A percentile compares a stretch with the other conserved stretches of the same genome.
Evolutionary conservation across 1,139 yeast species (phyloP).

Genomic region (Blastobotrys indianensis): DNA sequence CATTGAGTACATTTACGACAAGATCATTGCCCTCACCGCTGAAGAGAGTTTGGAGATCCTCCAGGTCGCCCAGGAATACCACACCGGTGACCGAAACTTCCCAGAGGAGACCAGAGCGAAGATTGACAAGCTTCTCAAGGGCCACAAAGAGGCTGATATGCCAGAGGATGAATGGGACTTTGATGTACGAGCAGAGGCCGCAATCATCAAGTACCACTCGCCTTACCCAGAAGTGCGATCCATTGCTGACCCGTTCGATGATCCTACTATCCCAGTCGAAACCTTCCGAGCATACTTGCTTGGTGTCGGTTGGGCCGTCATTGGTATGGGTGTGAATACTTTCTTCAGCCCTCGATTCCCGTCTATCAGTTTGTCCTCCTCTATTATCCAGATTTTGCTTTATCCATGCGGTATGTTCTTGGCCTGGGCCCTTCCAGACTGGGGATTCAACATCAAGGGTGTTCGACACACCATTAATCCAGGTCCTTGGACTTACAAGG

Average conservation of each 20-base stretch:
- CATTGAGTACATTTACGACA: conserved; percentile 36
- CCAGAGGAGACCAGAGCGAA: conserved; percentile 29
- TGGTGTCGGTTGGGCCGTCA: conserved; percentile 49
- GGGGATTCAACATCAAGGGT: conserved; percentile 35
- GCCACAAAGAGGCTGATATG: conserved; percentile 28
- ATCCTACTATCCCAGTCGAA: conserved; percentile 38
- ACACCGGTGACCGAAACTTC: conserved; percentile 47
- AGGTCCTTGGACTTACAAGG: conserved; percentile 61
- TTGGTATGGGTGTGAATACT: conserved; percentile 52
- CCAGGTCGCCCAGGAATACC: conserved; percentile 37
- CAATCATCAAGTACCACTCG: conserved; percentile 45
- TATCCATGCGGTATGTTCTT: conserved; percentile 38
- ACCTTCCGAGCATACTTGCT: conserved; percentile 50
- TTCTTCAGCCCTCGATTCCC: conserved; percentile 54
- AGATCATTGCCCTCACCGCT: conserved; percentile 35
- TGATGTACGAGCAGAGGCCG: conserved; percentile 32
- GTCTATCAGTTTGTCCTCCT: conserved; percentile 38
- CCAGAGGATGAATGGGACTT: conserved; percentile 1
- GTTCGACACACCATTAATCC: conserved; percentile 38
- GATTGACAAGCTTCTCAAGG: conserved; percentile 15
- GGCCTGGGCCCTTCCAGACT: conserved; percentile 39
- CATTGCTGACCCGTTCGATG: conserved; percentile 40
- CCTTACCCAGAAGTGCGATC: conserved; percentile 61
- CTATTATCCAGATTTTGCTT: conserved; percentile 50
- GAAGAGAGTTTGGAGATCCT: conserved; percentile 42